Evolutionary conservation across 176 grass and related monocot species (phyloP).

Genomic region (Paspalum notatum): DNA sequence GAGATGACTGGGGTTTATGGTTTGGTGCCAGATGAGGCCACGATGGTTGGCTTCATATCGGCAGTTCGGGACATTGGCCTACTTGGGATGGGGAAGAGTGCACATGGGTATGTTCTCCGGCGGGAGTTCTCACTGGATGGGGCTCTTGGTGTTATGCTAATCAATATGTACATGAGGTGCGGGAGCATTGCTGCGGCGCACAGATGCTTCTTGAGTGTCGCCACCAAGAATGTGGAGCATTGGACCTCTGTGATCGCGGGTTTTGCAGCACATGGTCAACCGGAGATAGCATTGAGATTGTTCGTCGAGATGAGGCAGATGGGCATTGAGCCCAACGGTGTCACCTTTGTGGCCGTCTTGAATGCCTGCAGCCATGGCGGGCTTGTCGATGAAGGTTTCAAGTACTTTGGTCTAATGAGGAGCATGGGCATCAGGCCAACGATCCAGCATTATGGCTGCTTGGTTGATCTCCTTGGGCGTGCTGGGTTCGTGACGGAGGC

Average conservation of each 20-base stretch:
- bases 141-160: conserved; percentile 50
- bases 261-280: conserved; percentile 52
- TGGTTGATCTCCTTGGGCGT: conserved; percentile 62
- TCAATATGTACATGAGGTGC: conserved; percentile 63
- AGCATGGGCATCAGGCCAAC: conserved; percentile 49
- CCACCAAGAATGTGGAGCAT: conserved; percentile 53
- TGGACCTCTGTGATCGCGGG: conserved; percentile 54
- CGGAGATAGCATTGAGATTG: conserved; percentile 42
- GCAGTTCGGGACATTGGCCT: conserved; percentile 43
- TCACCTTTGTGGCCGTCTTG: conserved; percentile 65
- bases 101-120: conserved; percentile 33
- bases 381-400: conserved; percentile 56
- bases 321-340: conserved; percentile 44
- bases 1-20: conserved; percentile 48
- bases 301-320: conserved; percentile 47
- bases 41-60: conserved; percentile 31
- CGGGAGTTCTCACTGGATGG: conserved; percentile 34
- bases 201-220: conserved; percentile 44
- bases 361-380: conserved; percentile 63
- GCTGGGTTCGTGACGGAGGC: conserved; percentile 51
- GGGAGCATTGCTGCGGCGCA: conserved; percentile 46
- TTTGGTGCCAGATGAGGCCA: conserved; percentile 46
- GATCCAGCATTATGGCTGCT: conserved; percentile 59
- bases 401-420: conserved; percentile 56
- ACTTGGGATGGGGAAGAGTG: conserved; percentile 44